These are phyloP conservation scores for Suillus spraguei DNA, from an alignment of 768 basidiomycete genomes.

Conservation along the genomic window DNA sequence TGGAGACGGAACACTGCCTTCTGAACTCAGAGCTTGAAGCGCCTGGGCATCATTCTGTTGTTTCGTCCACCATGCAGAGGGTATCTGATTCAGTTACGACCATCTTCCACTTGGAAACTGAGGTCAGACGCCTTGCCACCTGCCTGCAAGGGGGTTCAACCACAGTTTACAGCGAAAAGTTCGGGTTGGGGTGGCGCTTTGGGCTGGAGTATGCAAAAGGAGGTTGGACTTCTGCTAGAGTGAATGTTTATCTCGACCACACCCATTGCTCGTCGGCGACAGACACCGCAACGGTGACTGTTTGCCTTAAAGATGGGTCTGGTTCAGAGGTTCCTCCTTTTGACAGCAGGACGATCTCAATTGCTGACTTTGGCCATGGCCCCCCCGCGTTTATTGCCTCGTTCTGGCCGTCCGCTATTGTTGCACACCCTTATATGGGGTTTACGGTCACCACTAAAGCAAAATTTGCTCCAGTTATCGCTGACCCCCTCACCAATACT, in stretches of 20 bases:
- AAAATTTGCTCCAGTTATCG: constrained; percentile 10
- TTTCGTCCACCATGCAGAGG: constrained; percentile 21
- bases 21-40: not conserved
- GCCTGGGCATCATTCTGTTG: not conserved
- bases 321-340: constrained; percentile 9
- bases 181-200: constrained; percentile 32
- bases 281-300: too few species aligned
- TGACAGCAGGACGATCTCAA: constrained; percentile 19
- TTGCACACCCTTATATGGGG: too few species aligned
- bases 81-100: constrained; percentile 28
- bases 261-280: too few species aligned
- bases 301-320: not conserved
- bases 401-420: constrained; percentile 19
- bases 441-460: constrained; percentile 24
- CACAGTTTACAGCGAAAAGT: constrained; percentile 28
- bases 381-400: constrained; percentile 26
- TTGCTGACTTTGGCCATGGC: constrained; percentile 13
- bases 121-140: constrained; percentile 21
- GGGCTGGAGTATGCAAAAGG: constrained; percentile 20
- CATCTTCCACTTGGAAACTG: constrained; percentile 26
- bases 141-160: constrained; percentile 14
- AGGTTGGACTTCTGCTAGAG: not conserved
- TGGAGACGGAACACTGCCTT: not conserved
- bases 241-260: not conserved
- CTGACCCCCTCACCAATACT: constrained; percentile 20